A percentile compares a stretch with the other conserved stretches of the same genome.
These are phyloP conservation scores for Candida oleophila DNA, from an alignment of 805 yeast genomes.

Conservation along the genomic window DNA sequence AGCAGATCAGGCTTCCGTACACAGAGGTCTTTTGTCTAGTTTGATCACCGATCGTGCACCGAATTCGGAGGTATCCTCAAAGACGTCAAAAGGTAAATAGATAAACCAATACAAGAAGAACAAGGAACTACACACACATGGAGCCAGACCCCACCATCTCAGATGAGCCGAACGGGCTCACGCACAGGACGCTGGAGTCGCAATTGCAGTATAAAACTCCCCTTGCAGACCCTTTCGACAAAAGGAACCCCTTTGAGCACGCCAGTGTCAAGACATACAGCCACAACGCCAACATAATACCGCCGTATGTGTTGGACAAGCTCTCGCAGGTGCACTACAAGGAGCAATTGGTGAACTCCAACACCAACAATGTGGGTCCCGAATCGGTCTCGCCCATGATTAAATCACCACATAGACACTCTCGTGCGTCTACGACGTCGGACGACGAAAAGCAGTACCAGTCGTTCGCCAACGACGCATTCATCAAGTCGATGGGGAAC, in stretches of 20 bases:
- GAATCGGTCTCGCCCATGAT: conserved; percentile 5
- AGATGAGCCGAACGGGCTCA: not conserved
- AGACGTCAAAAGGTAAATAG: too few species aligned
- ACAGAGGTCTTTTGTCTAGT: too few species aligned
- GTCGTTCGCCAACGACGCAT: conserved; percentile 40
- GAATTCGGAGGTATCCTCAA: too few species aligned
- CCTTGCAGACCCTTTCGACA: conserved; percentile 1
- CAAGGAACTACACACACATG: not conserved
- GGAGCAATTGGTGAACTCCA: conserved; percentile 33
- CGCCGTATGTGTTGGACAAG: conserved; percentile 65
- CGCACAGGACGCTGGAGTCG: not conserved
- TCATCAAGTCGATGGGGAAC: conserved; percentile 31
- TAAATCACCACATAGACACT: not conserved
- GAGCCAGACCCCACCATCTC: not conserved
- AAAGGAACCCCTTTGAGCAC: conserved; percentile 24
- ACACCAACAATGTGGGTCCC: conserved; percentile 22
- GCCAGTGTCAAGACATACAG: conserved; percentile 30
- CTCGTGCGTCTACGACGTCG: conserved; percentile 5
- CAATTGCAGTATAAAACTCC: not conserved
- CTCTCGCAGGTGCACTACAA: conserved; percentile 42
- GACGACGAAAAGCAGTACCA: conserved; percentile 30
- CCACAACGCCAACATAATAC: conserved; percentile 41
- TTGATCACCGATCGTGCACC: too few species aligned
- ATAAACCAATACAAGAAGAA: too few species aligned
- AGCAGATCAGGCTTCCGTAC: too few species aligned